These are phyloP conservation scores for Wickerhamomyces subpelliculosus DNA, from an alignment of 805 yeast species.

Conservation along the genomic window DNA sequence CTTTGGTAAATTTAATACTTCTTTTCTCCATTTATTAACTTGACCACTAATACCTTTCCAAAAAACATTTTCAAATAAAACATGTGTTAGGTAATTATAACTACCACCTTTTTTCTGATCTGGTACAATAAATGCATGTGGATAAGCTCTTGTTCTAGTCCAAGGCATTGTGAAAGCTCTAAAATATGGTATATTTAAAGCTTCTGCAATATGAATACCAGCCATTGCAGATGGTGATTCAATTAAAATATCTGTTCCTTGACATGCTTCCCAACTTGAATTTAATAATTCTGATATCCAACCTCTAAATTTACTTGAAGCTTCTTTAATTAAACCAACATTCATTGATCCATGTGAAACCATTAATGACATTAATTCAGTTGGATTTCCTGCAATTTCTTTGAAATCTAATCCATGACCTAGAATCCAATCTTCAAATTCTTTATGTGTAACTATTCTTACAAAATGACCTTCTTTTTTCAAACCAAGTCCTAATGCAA, in stretches of 20 bases:
- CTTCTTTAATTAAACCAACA: constrained; percentile 76
- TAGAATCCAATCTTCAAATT: constrained; percentile 71
- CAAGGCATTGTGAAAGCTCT: constrained; percentile 98
- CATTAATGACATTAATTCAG: constrained; percentile 87
- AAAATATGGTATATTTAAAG: constrained; percentile 80
- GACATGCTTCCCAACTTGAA: constrained; percentile 85
- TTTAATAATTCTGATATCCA: constrained; percentile 75
- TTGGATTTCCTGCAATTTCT: constrained; percentile 87
- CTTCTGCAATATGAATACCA: constrained; percentile 93
- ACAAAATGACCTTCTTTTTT: constrained; percentile 77
- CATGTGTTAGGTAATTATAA: constrained; percentile 87
- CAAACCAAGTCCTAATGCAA: constrained; percentile 79
- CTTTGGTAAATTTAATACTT: constrained; percentile 53
- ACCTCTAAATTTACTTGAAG: constrained; percentile 65
- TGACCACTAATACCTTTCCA: constrained; percentile 91
- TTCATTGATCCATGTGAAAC: constrained; percentile 86
- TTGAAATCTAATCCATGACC: constrained; percentile 60
- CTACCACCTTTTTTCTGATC: constrained; percentile 91
- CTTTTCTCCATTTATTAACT: constrained; percentile 81
- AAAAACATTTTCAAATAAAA: constrained; percentile 84
- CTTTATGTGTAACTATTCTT: constrained; percentile 78
- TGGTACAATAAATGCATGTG: constrained; percentile 93
- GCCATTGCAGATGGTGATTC: constrained; percentile 98
- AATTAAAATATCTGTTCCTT: constrained; percentile 69
- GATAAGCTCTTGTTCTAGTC: constrained; percentile 93